Conservation (phyloP, 352 stramenopile genomes). For the Sclerospora graminicola region DNA sequence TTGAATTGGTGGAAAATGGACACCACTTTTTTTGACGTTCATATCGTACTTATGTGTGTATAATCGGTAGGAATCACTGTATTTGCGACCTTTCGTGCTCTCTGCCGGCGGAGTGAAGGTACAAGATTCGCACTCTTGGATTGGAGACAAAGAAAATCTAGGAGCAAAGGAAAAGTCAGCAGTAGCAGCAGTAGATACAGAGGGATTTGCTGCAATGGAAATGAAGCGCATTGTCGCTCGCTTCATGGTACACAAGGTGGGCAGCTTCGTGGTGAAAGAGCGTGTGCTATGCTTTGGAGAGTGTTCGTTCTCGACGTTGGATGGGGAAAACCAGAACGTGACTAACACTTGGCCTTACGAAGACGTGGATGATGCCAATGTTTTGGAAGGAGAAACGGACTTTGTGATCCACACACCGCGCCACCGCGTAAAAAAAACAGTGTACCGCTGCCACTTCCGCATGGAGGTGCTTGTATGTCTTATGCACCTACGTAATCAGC, state of each 20-base stretch:
- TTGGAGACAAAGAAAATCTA: background rate
- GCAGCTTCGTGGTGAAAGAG: slow-evolving; percentile 77
- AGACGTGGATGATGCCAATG: slow-evolving; percentile 50
- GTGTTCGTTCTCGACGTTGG: slow-evolving; percentile 60
- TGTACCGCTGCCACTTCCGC: slow-evolving; percentile 69
- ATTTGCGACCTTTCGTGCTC: slow-evolving; percentile 15
- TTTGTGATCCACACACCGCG: slow-evolving; percentile 69
- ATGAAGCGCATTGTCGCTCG: slow-evolving; percentile 50
- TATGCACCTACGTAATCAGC: slow-evolving; percentile 58
- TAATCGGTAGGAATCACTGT: no score
- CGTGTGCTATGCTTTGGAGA: slow-evolving; percentile 73
- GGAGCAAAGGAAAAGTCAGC: background rate
- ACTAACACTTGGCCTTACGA: slow-evolving; percentile 80
- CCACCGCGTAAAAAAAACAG: slow-evolving; percentile 72
- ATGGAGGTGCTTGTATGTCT: slow-evolving; percentile 80
- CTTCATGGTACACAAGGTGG: slow-evolving; percentile 81
- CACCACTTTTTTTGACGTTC: no score
- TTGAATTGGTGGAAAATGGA: slow-evolving; percentile 3
- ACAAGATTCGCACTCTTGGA: slow-evolving; percentile 1
- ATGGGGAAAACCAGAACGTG: slow-evolving; percentile 53
- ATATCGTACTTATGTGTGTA: background rate
- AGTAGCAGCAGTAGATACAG: background rate
- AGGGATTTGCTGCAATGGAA: slow-evolving; percentile 21
- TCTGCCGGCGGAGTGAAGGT: slow-evolving; percentile 10
- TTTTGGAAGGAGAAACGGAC: slow-evolving; percentile 67